Evolutionary conservation across 768 basidiomycete species (phyloP).

Genomic region (Lactifluus subvellereus): DNA sequence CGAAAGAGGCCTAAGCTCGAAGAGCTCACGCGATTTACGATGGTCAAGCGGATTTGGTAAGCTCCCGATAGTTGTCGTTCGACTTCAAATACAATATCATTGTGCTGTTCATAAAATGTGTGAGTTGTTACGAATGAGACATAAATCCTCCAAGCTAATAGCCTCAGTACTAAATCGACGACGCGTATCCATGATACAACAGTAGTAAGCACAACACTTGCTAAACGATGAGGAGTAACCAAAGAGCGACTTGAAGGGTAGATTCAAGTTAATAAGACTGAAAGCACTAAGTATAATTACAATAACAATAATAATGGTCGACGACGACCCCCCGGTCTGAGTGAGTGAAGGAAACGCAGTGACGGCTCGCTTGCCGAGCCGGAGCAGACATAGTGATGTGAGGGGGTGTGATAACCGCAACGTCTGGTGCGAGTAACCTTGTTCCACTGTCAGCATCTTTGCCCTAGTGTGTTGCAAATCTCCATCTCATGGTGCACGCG

Average conservation of each 20-base stretch:
- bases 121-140: constrained; percentile 9
- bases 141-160: background rate
- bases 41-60: constrained; percentile 89
- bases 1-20: constrained; percentile 69
- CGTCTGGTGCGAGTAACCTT: background rate
- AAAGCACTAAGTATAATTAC: background rate
- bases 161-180: background rate
- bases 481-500: background rate
- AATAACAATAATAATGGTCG: constrained; percentile 7
- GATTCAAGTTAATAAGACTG: background rate
- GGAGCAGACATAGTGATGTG: background rate
- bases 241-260: background rate
- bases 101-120: background rate
- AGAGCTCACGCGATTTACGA: constrained; percentile 89
- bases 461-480: background rate
- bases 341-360: background rate
- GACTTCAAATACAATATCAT: background rate
- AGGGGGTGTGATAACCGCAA: background rate
- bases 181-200: background rate
- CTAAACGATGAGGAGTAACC: background rate
- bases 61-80: background rate
- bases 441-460: background rate
- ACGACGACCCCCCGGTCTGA: background rate
- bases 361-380: background rate
- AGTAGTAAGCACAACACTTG: constrained; percentile 1